phyloP scores from a whole-genome alignment of 192 early-diverging fungal species.

The Backusella westeae region DNA sequence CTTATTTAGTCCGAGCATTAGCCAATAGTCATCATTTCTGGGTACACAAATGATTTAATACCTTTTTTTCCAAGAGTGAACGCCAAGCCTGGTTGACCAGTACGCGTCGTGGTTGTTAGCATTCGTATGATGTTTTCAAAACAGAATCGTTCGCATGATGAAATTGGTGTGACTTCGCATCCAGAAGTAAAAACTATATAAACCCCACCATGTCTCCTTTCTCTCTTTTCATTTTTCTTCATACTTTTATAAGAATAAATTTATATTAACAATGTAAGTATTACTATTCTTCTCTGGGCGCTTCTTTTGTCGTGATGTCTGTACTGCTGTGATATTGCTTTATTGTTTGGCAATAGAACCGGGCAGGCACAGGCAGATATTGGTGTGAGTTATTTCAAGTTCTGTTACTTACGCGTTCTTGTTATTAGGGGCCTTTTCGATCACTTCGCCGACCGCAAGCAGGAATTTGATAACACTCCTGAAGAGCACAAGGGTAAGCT shows the following conservation, averaged over 20 bases:
- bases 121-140: neutral
- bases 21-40: neutral
- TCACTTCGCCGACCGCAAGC: slow-evolving; percentile 10
- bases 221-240: neutral
- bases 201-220: neutral
- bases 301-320: neutral
- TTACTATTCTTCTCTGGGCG: neutral
- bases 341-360: neutral
- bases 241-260: neutral
- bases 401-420: neutral
- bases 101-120: neutral
- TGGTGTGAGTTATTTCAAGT: neutral
- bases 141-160: neutral
- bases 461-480: slow-evolving; percentile 18
- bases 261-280: slow-evolving; percentile 4
- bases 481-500: slow-evolving; percentile 28
- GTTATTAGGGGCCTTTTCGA: slow-evolving; percentile 28
- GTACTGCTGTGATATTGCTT: neutral
- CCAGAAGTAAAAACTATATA: slow-evolving; percentile 1
- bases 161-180: neutral
- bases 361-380: neutral
- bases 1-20: neutral
- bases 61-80: neutral
- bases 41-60: neutral
- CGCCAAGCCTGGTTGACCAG: neutral